Conservation (phyloP, 495 filamentous ascomycete genomes). For the Podospora bellae-mahoneyi region DNA sequence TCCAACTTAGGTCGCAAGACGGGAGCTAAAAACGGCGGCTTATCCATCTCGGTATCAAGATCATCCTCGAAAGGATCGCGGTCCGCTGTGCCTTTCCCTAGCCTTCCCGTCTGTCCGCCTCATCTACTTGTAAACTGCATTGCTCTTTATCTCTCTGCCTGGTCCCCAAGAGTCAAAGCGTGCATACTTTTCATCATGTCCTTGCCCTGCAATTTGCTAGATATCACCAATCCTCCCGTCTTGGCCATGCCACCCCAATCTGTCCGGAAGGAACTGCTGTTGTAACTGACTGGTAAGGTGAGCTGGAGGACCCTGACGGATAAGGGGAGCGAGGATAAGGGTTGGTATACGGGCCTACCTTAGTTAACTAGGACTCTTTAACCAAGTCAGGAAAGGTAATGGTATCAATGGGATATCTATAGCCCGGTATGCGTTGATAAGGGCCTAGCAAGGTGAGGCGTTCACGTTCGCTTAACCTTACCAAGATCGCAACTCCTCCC, state of each 20-base stretch:
- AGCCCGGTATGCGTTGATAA: background rate
- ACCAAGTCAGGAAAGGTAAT: background rate
- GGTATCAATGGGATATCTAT: background rate
- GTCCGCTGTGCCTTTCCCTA: background rate
- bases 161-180: background rate
- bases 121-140: background rate
- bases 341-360: background rate
- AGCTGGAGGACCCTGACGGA: background rate
- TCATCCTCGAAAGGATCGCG: background rate
- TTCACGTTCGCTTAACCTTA: background rate
- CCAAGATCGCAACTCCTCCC: background rate
- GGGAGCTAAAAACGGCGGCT: background rate
- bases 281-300: background rate
- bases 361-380: constrained; percentile 1
- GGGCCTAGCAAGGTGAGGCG: background rate
- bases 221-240: background rate
- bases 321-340: background rate
- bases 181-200: background rate
- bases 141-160: background rate
- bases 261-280: background rate
- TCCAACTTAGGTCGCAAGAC: background rate
- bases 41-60: background rate
- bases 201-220: background rate
- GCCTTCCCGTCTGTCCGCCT: background rate
- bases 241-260: background rate